Conservation (phyloP, 2,329 filamentous ascomycete genomes). For the Neopestalotiopsis sp. region DNA sequence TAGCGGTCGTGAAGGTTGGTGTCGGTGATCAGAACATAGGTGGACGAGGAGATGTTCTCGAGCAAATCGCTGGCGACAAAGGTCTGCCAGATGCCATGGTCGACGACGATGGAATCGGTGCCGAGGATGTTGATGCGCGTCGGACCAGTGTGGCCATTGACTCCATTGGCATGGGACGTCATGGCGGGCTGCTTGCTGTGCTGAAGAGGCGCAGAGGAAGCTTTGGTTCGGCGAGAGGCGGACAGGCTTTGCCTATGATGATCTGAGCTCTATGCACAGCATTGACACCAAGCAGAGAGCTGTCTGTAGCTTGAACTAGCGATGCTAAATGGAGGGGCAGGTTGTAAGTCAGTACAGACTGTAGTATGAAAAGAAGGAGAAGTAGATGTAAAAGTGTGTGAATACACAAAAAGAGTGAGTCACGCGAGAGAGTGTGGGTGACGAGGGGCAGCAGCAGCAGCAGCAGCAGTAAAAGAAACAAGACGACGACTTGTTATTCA, state of each 20-base stretch:
- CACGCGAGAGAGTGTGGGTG: too few relatives aligned
- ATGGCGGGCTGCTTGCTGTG: background rate
- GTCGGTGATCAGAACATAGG: conserved; percentile 96
- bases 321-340: background rate
- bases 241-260: conserved; percentile 3
- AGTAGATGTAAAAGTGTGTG: too few relatives aligned
- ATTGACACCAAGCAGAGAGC: conserved; percentile 11
- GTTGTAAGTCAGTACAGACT: background rate
- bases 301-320: background rate
- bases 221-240: background rate
- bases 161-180: conserved; percentile 18
- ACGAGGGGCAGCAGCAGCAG: too few relatives aligned
- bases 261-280: background rate
- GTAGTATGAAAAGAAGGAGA: background rate
- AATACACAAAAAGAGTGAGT: too few relatives aligned
- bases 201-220: background rate
- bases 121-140: conserved; percentile 81
- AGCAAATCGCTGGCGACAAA: conserved; percentile 85
- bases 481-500: too few relatives aligned
- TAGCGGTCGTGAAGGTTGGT: conserved; percentile 87
- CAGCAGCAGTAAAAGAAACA: too few relatives aligned
- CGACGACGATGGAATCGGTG: conserved; percentile 88
- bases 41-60: conserved; percentile 78
- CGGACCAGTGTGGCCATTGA: conserved; percentile 39
- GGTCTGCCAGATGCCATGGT: conserved; percentile 86